Evolutionary conservation across 108 stramenopile genomes (phyloP), one percentile per base, ranked within the genome.

Genomic region (Nitzschia palea): DNA sequence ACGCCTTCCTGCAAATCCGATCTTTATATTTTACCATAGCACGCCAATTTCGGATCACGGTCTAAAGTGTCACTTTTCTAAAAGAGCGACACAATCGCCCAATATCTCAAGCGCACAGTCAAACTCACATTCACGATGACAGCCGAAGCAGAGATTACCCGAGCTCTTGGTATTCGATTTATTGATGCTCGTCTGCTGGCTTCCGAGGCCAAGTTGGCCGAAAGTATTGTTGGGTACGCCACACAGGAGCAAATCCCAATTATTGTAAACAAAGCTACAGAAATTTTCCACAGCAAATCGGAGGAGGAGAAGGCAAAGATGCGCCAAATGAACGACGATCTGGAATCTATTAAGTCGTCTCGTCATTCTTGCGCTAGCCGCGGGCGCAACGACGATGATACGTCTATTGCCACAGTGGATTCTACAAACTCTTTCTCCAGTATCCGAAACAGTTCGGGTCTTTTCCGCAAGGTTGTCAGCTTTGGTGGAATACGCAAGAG

Each of bases 111-210:
- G n/a, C n/a, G n/a, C n/a, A n/a, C n/a, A n/a, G n/a, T n/a, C n/a
- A n/a, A n/a, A n/a, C n/a, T n/a, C 42, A 43, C 12, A 14, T 15
- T n/a, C n/a, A 40, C 14, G 10, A 52, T 52, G 51, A 20, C 8
- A 9, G 51, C 17, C 14, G 51, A 52, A 52, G 51, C 51, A 9
- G 51, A 25, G 9, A 52, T 57, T 27, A 57, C 55, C 10, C 55
- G 55, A 8, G 8, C 6, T 12, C 28, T 57, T 6, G 55, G 33
- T 18, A 25, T 57, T 23, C 23, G 28, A 12, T 57, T 57, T 23
- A 57, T 57, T 34, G 55, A 57, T 34, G 55, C 55, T 57, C 55
- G 55, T 5, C 10, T 14, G 8, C 29, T 57, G 28, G 33, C 55
- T 8, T 57, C 55, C 5, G 55, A 57, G 18, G 55, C 55, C 55